Conservation (phyloP, 208 protist species). For the Leishmania aethiopica region DNA sequence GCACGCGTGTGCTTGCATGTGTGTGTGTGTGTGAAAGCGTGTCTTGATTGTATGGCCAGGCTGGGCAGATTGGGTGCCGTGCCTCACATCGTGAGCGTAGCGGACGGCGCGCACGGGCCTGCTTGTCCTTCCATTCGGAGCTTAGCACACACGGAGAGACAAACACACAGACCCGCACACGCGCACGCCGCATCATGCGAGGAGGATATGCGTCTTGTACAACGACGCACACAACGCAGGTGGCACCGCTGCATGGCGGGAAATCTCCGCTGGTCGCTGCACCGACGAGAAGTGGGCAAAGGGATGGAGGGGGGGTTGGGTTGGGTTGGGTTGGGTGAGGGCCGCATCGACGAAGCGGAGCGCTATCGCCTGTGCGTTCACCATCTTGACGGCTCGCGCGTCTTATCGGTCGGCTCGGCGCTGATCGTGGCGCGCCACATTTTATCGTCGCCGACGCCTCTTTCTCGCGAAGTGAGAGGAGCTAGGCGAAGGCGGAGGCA, state of each 20-base stretch:
- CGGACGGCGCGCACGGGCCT: background rate
- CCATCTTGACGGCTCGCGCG: background rate
- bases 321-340: background rate
- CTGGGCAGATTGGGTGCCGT: background rate
- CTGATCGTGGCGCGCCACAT: background rate
- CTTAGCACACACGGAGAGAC: background rate
- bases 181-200: constrained; percentile 1
- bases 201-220: background rate
- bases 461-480: background rate
- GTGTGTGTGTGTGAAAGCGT: background rate
- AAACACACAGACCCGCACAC: background rate
- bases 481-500: background rate
- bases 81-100: background rate
- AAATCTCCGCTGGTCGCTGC: background rate
- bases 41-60: background rate
- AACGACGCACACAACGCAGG: background rate
- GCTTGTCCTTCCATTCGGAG: too few relatives aligned
- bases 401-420: background rate
- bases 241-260: background rate
- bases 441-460: background rate
- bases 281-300: background rate
- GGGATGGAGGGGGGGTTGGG: background rate
- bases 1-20: background rate
- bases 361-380: background rate
- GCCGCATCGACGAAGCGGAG: background rate